These are phyloP conservation scores for Cinchona pubescens DNA, from an alignment of 257 asterid genomes.

Conservation along the genomic window DNA sequence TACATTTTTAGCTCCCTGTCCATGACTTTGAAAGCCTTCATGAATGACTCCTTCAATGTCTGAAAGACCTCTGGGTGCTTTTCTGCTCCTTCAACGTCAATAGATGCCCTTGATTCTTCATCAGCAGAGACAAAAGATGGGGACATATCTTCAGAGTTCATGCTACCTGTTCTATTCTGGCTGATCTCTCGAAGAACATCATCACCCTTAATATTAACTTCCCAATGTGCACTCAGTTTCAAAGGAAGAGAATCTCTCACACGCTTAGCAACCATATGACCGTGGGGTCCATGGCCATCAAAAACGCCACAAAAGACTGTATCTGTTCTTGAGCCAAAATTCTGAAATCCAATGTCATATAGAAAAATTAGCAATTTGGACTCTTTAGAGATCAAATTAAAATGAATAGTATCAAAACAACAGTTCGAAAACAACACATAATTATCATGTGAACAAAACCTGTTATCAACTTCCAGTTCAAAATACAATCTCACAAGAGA, in stretches of 20 bases:
- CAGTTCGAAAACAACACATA: no score
- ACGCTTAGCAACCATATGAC: conserved; percentile 89
- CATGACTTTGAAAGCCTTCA: conserved; percentile 83
- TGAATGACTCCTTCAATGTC: conserved; percentile 69
- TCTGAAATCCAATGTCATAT: conserved; percentile 48
- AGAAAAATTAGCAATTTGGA: conserved; percentile 15
- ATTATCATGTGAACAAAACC: background rate
- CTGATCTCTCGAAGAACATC: conserved; percentile 62
- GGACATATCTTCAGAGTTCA: conserved; percentile 52
- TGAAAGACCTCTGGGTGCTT: conserved; percentile 59
- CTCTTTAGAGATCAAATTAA: conserved; percentile 10
- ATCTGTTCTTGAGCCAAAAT: conserved; percentile 82
- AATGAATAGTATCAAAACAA: background rate
- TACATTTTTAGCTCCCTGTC: conserved; percentile 75
- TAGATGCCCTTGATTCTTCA: conserved; percentile 51
- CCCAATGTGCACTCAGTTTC: conserved; percentile 80
- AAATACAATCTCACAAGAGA: background rate
- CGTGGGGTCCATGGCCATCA: conserved; percentile 91
- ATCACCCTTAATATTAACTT: conserved; percentile 55
- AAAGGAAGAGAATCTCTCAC: conserved; percentile 88
- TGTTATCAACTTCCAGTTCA: background rate
- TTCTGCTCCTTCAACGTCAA: conserved; percentile 53
- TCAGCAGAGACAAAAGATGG: conserved; percentile 41
- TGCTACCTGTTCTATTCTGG: conserved; percentile 45
- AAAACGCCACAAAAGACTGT: conserved; percentile 91